Base-by-base conservation (phyloP, 129 eudicot genomes). In the Helichrysum umbraculigerum region DNA sequence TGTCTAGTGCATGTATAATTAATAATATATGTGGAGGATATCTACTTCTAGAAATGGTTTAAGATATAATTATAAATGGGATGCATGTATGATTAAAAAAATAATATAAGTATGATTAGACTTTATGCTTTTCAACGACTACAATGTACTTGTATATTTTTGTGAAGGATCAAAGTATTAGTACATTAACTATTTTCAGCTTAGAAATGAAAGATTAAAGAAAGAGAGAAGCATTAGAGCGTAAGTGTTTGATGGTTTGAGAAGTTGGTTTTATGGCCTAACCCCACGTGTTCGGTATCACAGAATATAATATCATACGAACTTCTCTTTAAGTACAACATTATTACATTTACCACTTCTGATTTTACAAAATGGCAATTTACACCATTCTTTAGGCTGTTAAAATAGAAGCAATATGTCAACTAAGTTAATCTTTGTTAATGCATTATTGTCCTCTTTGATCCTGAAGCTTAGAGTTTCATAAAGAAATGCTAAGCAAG, bases 1-100 rank as follows among this genome's bases (percentile, higher is more conserved):
- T 39, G 19, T 64, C 30, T 6, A 35, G 22, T 61, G 67, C 73
- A 72, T 79, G 60, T 21, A 70, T 71, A 66, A 61, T 61, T 71
- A 62, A 78, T 63, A 71, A 62, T 56, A 22, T 39, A 59, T 70
- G 60, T 42, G 3, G 14, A 1, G 73, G 8, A 67, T 21, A 11
- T 28, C 35, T 41, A 17, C 28, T 76, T 77, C 52, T 77, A 28
- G 30, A 25, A 68, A 68, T 28, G 17, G 34, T 15, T 75, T 64
- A 28, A 16, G 28, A 62, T 62, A 61, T 42, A 14, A 75, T 75
- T 63, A 3, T 12, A 52, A 16, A 21, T 21, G 21, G 50, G 51
- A 32, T 7, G 41, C 32, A n/a, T 56, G 75, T 6, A 11, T 70
- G 63, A 58, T 78, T 37, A 39, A 25, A 59, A 68, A 78, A 51